Evolutionary conservation across 345 rosid species (phyloP), one percentile per base, ranked within the genome.

Genomic region (Hibiscus syriacus): DNA sequence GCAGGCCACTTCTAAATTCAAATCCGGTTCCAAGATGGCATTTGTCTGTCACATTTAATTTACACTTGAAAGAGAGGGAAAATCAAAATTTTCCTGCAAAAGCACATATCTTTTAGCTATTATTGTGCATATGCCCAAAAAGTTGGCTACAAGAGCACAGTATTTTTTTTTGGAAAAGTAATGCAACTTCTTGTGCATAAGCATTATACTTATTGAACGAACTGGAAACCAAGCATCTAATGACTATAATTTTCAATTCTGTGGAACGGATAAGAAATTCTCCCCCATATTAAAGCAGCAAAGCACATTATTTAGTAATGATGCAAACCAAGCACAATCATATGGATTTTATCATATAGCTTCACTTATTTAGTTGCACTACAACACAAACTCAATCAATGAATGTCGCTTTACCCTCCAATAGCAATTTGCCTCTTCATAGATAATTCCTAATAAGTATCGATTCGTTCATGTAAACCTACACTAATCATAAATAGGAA

Each of bases 201-300:
- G 55, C 43, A 66, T 16, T 17, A n/a, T 17, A 14, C 50, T 45
- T 45, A 13, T 16, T 16, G 19, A 45, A 45, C 14, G 10, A 17
- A 5, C 22, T 48, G 22, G 22, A 48, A 6, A 49, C 55, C 25
- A 49, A 19, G 25, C 55, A 49, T 49, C 55, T 49, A n/a, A n/a
- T 19, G 55, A 39, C 23, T 17, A 3, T 55, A 55, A 45, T 16
- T 45, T 26, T 26, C 59, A 38, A 55, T 43, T 10, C 69, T 22
- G 69, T 25, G 39, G 12, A 19, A 12, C 14, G 50, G 50, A 39
- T 45, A 45, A 45, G 50, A 45, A 45, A 45, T 19, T 14, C 50
- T 67, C 48, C 5, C 11, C 53, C 50, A 32, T 17, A 45, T 26
- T 55, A 46, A 69, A 64, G 45, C 60, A 27, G 55, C 50, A 63